A percentile compares a stretch with the other conserved stretches of the same genome.
Conservation (phyloP, 352 stramenopile species). For the Phytopythium helicoides region DNA sequence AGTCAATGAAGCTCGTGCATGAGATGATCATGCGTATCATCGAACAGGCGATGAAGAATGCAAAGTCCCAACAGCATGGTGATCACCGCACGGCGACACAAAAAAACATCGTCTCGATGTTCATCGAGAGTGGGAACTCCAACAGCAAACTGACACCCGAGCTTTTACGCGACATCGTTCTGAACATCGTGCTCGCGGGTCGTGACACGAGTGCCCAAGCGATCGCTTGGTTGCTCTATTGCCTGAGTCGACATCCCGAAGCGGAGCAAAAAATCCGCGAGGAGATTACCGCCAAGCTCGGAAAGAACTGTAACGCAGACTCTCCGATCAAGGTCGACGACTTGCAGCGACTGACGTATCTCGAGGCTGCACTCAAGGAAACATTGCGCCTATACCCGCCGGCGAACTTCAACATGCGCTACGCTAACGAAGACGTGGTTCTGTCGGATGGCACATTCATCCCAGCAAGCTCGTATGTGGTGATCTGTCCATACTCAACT, state of each 20-base stretch:
- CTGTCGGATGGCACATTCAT: constrained; percentile 51
- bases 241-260: constrained; percentile 47
- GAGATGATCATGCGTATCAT: constrained; percentile 15
- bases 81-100: not conserved
- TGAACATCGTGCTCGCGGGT: constrained; percentile 68
- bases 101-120: constrained; percentile 12
- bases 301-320: constrained; percentile 7
- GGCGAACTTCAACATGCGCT: constrained; percentile 32
- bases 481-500: constrained; percentile 44
- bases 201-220: constrained; percentile 63
- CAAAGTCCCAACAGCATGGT: constrained; percentile 1
- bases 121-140: constrained; percentile 14
- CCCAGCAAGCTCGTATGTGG: constrained; percentile 23
- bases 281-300: constrained; percentile 12
- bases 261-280: constrained; percentile 33
- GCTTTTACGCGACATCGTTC: constrained; percentile 58
- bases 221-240: constrained; percentile 60
- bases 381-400: constrained; percentile 3
- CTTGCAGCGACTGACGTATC: constrained; percentile 4
- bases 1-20: constrained; percentile 16
- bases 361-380: constrained; percentile 8
- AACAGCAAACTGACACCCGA: constrained; percentile 13
- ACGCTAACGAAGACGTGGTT: constrained; percentile 20
- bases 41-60: constrained; percentile 12
- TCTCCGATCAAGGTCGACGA: not conserved